phyloP scores from a whole-genome alignment of 2,329 filamentous ascomycete species.

The Pestalotiopsis sp. region DNA sequence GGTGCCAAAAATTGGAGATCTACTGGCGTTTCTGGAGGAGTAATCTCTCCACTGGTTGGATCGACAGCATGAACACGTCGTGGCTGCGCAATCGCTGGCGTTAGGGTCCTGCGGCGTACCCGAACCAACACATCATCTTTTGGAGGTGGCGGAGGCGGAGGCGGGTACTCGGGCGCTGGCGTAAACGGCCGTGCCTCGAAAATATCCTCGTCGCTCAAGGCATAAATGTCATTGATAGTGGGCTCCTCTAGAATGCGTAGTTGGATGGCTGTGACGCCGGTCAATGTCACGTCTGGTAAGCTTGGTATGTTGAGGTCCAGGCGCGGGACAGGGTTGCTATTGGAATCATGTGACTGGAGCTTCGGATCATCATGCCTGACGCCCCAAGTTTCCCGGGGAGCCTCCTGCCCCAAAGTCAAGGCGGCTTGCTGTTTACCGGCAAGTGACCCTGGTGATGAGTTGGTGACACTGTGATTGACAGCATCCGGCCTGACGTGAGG shows the following conservation, averaged over 20 bases:
- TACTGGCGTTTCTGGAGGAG: conserved; percentile 26
- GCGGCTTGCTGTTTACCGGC: not conserved
- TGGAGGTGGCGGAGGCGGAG: conserved; percentile 17
- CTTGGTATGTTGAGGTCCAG: conserved; percentile 24
- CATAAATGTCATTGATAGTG: conserved; percentile 54
- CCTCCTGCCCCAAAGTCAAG: not conserved
- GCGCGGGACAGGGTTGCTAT: conserved; percentile 14
- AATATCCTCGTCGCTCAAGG: conserved; percentile 59
- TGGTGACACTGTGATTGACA: not conserved
- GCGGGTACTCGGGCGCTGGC: conserved; percentile 28
- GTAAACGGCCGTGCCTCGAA: conserved; percentile 42
- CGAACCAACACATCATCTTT: not conserved
- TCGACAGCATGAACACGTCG: conserved; percentile 15
- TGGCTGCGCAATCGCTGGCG: not conserved
- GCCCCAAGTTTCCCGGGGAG: conserved; percentile 27
- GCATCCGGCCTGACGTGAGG: conserved; percentile 16
- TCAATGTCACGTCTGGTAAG: conserved; percentile 26
- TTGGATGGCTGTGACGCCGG: conserved; percentile 22
- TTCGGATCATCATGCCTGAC: conserved; percentile 21
- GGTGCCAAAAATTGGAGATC: conserved; percentile 42
- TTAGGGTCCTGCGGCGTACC: not conserved
- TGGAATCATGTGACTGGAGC: not conserved
- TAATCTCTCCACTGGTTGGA: conserved; percentile 22
- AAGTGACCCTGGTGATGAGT: not conserved
- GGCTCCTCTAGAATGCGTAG: conserved; percentile 50